These are phyloP conservation scores for Syzygium oleosum DNA, from an alignment of 345 rosid genomes.

Conservation along the genomic window DNA sequence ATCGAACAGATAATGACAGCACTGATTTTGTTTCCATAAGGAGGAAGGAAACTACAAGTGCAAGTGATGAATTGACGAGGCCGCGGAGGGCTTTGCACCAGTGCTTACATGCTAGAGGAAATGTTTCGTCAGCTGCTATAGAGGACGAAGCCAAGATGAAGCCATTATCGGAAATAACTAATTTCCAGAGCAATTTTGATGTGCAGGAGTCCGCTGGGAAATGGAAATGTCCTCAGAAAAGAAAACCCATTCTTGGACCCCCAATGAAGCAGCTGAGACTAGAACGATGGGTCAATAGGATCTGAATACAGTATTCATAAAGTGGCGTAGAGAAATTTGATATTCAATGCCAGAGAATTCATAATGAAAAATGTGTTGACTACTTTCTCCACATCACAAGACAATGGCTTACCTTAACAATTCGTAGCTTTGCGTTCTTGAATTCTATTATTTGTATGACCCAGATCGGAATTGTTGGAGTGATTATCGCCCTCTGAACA, in stretches of 20 bases:
- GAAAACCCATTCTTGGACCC: constrained; percentile 55
- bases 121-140: not conserved
- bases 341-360: not conserved
- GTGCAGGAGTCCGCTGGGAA: constrained; percentile 40
- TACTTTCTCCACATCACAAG: not conserved
- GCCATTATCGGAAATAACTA: constrained; percentile 43
- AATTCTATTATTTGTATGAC: not conserved
- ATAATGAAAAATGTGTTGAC: not conserved
- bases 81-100: constrained; percentile 7
- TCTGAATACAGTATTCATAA: constrained; percentile 1
- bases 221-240: constrained; percentile 78
- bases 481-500: not conserved
- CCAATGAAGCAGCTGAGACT: constrained; percentile 84
- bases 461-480: not conserved
- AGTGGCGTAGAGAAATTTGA: not conserved
- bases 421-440: not conserved
- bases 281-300: constrained; percentile 56
- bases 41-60: constrained; percentile 17
- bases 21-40: constrained; percentile 48
- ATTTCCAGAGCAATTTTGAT: constrained; percentile 13
- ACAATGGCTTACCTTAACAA: not conserved
- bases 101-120: constrained; percentile 18
- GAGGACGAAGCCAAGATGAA: constrained; percentile 18
- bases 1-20: constrained; percentile 5
- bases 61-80: constrained; percentile 8